phyloP scores from a whole-genome alignment of 305 asterid genomes.

The Rubia tinctorum region DNA sequence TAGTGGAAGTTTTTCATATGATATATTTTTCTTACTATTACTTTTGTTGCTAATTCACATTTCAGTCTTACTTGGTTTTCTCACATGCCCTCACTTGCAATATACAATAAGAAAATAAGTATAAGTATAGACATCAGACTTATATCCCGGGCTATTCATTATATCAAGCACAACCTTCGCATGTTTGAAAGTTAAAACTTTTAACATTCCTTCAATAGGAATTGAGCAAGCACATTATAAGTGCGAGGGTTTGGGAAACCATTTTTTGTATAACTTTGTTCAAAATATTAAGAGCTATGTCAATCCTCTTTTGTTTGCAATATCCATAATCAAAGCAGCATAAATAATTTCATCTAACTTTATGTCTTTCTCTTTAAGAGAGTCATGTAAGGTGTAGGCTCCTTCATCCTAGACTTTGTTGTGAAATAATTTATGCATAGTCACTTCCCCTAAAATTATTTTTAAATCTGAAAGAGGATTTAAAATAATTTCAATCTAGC shows the following conservation, averaged over 20 bases:
- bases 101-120: no score
- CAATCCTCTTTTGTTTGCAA: no score
- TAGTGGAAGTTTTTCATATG: no score
- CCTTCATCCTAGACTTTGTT: slow-evolving; percentile 48
- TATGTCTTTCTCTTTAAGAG: slow-evolving; percentile 51
- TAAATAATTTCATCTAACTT: slow-evolving; percentile 14
- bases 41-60: no score
- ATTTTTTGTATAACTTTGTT: no score
- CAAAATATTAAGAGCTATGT: no score
- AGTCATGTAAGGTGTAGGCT: slow-evolving; percentile 44
- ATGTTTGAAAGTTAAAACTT: slow-evolving; percentile 51
- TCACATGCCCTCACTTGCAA: slow-evolving; percentile 10
- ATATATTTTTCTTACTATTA: no score
- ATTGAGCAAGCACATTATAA: slow-evolving; percentile 58
- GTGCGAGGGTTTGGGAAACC: slow-evolving; percentile 16
- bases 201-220: slow-evolving; percentile 60
- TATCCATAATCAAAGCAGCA: no score
- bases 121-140: no score
- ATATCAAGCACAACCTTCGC: slow-evolving; percentile 45
- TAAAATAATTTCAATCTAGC: no score
- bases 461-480: no score
- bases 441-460: no score
- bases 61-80: slow-evolving; percentile 22
- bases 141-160: slow-evolving; percentile 39
- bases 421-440: slow-evolving; percentile 25